phyloP scores from a whole-genome alignment of 495 filamentous ascomycete genomes.

The Tuber magnatum region DNA sequence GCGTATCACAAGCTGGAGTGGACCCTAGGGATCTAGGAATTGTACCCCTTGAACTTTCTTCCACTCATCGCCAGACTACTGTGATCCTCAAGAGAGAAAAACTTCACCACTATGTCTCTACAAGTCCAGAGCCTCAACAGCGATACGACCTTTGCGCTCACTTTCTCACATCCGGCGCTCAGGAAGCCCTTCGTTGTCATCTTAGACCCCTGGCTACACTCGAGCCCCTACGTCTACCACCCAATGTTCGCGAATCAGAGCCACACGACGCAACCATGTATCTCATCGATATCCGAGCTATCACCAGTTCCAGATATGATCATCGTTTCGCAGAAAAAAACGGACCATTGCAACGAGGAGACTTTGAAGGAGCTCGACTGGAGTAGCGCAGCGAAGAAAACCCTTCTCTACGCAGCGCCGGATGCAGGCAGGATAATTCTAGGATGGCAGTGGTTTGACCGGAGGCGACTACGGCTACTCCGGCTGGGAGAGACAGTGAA shows the following conservation, averaged over 20 bases:
- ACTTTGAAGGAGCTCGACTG: slow-evolving; percentile 57
- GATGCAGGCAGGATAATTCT: slow-evolving; percentile 55
- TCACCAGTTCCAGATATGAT: slow-evolving; percentile 55
- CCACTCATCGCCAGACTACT: not conserved
- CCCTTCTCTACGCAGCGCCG: slow-evolving; percentile 59
- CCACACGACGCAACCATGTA: slow-evolving; percentile 50
- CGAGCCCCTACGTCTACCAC: slow-evolving; percentile 54
- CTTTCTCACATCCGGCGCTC: slow-evolving; percentile 44
- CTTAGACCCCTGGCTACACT: slow-evolving; percentile 65
- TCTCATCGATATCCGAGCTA: slow-evolving; percentile 55
- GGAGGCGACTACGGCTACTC: slow-evolving; percentile 47
- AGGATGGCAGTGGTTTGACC: slow-evolving; percentile 60
- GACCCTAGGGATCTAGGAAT: not conserved
- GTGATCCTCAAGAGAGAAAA: not conserved
- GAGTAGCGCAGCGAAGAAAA: slow-evolving; percentile 43
- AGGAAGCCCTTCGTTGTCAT: slow-evolving; percentile 53
- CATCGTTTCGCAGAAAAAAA: slow-evolving; percentile 62
- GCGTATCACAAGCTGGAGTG: not conserved
- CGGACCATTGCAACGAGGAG: slow-evolving; percentile 62
- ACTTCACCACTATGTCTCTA: slow-evolving; percentile 52
- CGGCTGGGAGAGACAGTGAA: slow-evolving; percentile 8
- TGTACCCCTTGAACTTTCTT: not conserved
- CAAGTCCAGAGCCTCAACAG: slow-evolving; percentile 60
- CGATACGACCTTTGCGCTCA: slow-evolving; percentile 63
- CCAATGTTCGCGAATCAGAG: slow-evolving; percentile 55